Base-by-base conservation (phyloP, 129 eudicot species). In the Heracleum sosnowskyi region DNA sequence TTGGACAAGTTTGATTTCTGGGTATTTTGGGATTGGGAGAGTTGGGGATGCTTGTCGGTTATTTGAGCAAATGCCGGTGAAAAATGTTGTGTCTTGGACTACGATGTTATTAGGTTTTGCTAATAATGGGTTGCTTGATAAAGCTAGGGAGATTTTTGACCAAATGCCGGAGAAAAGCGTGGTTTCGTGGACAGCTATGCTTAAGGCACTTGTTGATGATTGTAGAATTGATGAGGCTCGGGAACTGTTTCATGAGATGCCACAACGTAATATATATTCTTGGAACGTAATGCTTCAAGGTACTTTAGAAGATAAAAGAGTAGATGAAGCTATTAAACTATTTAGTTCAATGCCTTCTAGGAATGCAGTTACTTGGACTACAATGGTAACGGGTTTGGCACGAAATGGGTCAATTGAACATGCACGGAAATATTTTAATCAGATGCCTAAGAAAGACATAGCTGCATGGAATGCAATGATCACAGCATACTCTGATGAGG, bases 381-480 rank as follows among this genome's bases (percentile, higher is more conserved):
- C 83, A 16, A 79, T 88, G 86, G 84, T 83, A 45, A 81, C 81
- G 3, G 92, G 92, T 73, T 80, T 85, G 63, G 87, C 86, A 64
- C 75, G 75, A 69, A 81, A 83, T 62, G 88, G 85, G 42, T 73
- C 80, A 44, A 75, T 69, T 33, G 83, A 79, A 60, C 76, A 83
- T 79, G 89, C 92, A 4, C 60, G 88, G 57, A 39, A 79, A 11
- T 83, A 83, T 80, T 88, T 88, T 72, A 77, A 88, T 77, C 80
- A 62, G 72, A 86, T 88, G 92, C 92, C 88, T 5, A 69, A 77
- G 31, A 88, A 81, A 82, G 92, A 86, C 63, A 47, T 79, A 68
- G 78, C 88, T 63, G 92, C 88, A 34, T 83, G 92, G 92, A 88
- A 83, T 74, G 89, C 89, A 10, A 88, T 88, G 86, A 88, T 88